Evolutionary conservation across 2,329 filamentous ascomycete genomes (phyloP).

Genomic region (Nemania sp.): DNA sequence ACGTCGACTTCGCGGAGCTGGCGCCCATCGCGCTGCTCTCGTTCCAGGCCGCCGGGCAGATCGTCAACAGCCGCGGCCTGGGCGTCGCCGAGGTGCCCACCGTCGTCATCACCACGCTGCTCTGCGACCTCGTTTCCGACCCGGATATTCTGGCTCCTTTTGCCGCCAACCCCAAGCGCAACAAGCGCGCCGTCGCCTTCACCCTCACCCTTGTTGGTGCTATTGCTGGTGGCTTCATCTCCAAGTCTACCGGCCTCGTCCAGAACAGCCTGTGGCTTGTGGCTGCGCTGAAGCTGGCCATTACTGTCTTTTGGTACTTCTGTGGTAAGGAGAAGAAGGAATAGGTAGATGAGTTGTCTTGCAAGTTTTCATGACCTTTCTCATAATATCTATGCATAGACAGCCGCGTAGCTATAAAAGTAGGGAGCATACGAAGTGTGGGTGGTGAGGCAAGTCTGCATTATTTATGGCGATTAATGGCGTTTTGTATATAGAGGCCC

Average conservation of each 20-base stretch:
- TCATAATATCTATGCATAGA: no score
- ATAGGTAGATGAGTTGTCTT: background rate
- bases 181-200: constrained; percentile 50
- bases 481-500: no score
- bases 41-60: constrained; percentile 59
- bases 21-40: constrained; percentile 52
- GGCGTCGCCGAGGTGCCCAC: constrained; percentile 59
- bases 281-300: constrained; percentile 47
- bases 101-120: constrained; percentile 57
- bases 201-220: constrained; percentile 51
- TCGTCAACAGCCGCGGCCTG: constrained; percentile 54
- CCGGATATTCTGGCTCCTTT: constrained; percentile 49
- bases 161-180: constrained; percentile 52
- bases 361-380: no score
- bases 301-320: constrained; percentile 41
- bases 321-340: constrained; percentile 20
- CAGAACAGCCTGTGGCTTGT: constrained; percentile 50
- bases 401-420: no score
- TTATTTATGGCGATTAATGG: no score
- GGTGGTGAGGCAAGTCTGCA: no score
- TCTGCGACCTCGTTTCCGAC: constrained; percentile 58
- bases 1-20: constrained; percentile 36
- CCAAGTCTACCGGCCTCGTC: constrained; percentile 47
- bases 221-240: constrained; percentile 52
- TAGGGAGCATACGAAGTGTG: no score